Base-by-base conservation (phyloP, 2,329 filamentous ascomycete species). In the Colletotrichum sp. region DNA sequence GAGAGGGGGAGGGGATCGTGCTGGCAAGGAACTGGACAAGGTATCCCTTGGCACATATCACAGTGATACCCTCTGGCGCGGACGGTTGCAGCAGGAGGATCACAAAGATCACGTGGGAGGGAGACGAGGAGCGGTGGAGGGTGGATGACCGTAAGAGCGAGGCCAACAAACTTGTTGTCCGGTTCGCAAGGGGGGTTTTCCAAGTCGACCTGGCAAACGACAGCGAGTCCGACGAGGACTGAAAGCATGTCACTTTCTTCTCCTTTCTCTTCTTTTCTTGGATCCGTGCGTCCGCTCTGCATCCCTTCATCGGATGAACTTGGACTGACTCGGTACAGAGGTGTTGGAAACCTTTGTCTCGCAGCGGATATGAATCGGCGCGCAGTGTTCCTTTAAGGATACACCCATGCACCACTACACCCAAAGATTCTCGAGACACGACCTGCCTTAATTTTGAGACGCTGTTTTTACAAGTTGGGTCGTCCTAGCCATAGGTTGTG, bases 11-110 rank as follows among this genome's bases (percentile, higher is more conserved):
- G 19, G 61, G 19, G 11, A 36, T 67, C 19, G 29, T 66, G n/a
- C 66, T 75, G 25, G 69, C 36, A 15, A 36, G 68, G 63, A 75
- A 52, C 72, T 67, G 69, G 72, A 72, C 62, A 27, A 15, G 61
- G 15, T 36, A 22, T 5, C 62, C 39, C 11, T 44, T 75, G 27
- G 49, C 62, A 13, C 49, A 72, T 62, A 36, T 75, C 34, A 44
- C 15, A 27, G 68, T 72, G 19, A 22, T 25, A 8, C 68, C 61
- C 12, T 52, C 44, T 16, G 49, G 30, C 22, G 36, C 59, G 19
- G 62, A 62, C 11, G 55, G 27, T 19, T 29, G 13, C 29, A 32
- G 44, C 22, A 59, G 49, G 15, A 59, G 22, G 32, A 27, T 69
- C 22, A 22, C 52, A n/a, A 39, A 36, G 52, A 61, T 69, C n/a